Percentiles rank a stretch among this genome's conserved stretches.
These are phyloP conservation scores for Bruguiera sexangula DNA, from an alignment of 345 rosid species.

Conservation along the genomic window DNA sequence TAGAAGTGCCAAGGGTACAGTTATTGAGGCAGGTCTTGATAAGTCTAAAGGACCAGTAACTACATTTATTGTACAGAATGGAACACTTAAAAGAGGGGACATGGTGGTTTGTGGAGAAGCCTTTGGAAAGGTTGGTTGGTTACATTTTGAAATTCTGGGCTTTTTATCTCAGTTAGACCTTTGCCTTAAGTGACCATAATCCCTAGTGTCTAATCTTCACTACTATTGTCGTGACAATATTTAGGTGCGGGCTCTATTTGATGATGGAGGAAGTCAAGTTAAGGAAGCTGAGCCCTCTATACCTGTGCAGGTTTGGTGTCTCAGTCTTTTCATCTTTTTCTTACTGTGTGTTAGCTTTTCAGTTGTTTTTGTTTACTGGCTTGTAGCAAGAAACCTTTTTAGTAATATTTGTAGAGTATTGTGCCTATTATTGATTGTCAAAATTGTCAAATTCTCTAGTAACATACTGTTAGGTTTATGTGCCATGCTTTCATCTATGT, in stretches of 20 bases:
- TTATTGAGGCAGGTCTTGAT: conserved; percentile 89
- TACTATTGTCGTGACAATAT: conserved; percentile 1
- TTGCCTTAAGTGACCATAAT: conserved; percentile 8
- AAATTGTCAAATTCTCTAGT: no score
- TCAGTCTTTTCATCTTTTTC: not conserved
- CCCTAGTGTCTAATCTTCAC: conserved; percentile 9
- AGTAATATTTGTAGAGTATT: no score
- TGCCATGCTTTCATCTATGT: no score
- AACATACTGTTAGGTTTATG: no score
- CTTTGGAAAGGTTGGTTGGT: conserved; percentile 80
- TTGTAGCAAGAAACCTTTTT: not conserved
- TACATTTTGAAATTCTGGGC: conserved; percentile 15
- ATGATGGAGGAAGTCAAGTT: conserved; percentile 68
- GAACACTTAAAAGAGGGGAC: conserved; percentile 89
- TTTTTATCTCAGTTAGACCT: conserved; percentile 4
- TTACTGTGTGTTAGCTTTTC: not conserved
- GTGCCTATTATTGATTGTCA: no score
- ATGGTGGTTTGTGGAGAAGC: conserved; percentile 93
- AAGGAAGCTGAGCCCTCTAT: conserved; percentile 93
- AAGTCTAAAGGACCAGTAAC: conserved; percentile 90
- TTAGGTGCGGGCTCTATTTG: conserved; percentile 94
- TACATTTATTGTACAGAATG: conserved; percentile 93
- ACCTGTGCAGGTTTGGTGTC: conserved; percentile 73
- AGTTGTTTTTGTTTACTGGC: not conserved
- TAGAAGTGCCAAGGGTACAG: conserved; percentile 91